These are phyloP conservation scores for Royoungia palumana DNA, from an alignment of 768 basidiomycete species.

Conservation along the genomic window DNA sequence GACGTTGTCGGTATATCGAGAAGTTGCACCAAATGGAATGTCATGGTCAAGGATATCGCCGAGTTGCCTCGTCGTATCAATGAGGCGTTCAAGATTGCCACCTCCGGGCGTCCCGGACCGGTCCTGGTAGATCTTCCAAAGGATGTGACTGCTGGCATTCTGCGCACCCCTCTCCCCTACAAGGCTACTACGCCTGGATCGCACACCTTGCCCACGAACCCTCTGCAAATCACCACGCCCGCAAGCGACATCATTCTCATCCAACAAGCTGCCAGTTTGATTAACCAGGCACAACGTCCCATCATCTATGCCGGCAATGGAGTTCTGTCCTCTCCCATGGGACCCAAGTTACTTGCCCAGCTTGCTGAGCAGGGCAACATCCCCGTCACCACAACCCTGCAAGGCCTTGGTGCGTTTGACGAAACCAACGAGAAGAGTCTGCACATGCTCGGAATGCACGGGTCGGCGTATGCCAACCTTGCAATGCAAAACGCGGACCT, in stretches of 20 bases:
- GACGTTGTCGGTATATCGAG: conserved; percentile 95
- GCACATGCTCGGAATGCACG: conserved; percentile 99
- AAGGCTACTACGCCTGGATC: conserved; percentile 84
- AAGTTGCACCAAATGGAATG: conserved; percentile 99
- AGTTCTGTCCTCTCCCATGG: conserved; percentile 75
- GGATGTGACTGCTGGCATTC: conserved; percentile 91
- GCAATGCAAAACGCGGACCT: conserved; percentile 98
- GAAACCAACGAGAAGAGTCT: conserved; percentile 82
- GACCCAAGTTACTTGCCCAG: conserved; percentile 76
- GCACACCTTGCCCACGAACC: conserved; percentile 71
- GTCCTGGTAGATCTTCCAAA: conserved; percentile 99
- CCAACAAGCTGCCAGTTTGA: conserved; percentile 80
- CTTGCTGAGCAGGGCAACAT: conserved; percentile 86
- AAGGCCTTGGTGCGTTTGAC: conserved; percentile 94
- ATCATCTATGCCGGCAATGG: conserved; percentile 94
- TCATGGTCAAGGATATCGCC: conserved; percentile 96
- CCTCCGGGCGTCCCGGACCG: conserved; percentile 93
- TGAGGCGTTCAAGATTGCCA: conserved; percentile 99
- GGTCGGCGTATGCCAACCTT: conserved; percentile 93
- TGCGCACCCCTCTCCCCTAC: conserved; percentile 80
- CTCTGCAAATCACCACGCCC: conserved; percentile 55
- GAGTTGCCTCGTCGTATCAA: conserved; percentile 95
- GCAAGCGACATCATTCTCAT: conserved; percentile 67
- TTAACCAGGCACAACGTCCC: conserved; percentile 88
- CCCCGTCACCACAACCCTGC: conserved; percentile 94